These are phyloP conservation scores for Copromyces sp. DNA, from an alignment of 495 filamentous ascomycete genomes.

Conservation along the genomic window DNA sequence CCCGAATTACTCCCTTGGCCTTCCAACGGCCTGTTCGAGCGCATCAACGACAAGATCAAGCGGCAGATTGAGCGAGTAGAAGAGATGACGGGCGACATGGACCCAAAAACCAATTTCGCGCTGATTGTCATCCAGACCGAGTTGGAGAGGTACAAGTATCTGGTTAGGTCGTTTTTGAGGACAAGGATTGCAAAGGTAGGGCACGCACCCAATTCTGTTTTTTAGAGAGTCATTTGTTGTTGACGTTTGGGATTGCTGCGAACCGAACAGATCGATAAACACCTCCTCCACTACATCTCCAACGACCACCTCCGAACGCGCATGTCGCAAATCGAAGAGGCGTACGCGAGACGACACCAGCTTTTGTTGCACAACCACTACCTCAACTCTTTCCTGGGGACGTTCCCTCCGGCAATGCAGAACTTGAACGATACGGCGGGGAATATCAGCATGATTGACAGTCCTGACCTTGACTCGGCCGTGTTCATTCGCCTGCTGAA, in stretches of 20 bases:
- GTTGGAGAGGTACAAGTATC: constrained; percentile 83
- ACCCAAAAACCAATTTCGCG: constrained; percentile 79
- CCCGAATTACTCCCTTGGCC: constrained; percentile 64
- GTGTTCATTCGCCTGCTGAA: constrained; percentile 75
- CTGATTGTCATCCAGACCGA: constrained; percentile 96
- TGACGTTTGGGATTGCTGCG: too few species aligned
- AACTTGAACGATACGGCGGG: constrained; percentile 83
- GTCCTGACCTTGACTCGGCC: constrained; percentile 67
- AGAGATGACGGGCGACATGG: constrained; percentile 67
- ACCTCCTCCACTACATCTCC: constrained; percentile 52
- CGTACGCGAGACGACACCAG: constrained; percentile 75
- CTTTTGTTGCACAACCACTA: constrained; percentile 74
- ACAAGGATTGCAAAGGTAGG: constrained; percentile 68
- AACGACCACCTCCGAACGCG: constrained; percentile 33
- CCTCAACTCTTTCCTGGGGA: constrained; percentile 62
- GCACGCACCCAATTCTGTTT: constrained; percentile 1
- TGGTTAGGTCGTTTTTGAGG: constrained; percentile 75
- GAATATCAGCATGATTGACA: constrained; percentile 84
- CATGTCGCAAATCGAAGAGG: constrained; percentile 62
- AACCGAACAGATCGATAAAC: constrained; percentile 55
- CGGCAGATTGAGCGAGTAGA: constrained; percentile 60
- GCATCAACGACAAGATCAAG: constrained; percentile 65
- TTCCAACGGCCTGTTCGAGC: constrained; percentile 46
- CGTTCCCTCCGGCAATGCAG: constrained; percentile 67
- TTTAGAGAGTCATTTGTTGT: background rate